Conservation (phyloP, 2,329 filamentous ascomycete species). For the Dactylellina sp. region DNA sequence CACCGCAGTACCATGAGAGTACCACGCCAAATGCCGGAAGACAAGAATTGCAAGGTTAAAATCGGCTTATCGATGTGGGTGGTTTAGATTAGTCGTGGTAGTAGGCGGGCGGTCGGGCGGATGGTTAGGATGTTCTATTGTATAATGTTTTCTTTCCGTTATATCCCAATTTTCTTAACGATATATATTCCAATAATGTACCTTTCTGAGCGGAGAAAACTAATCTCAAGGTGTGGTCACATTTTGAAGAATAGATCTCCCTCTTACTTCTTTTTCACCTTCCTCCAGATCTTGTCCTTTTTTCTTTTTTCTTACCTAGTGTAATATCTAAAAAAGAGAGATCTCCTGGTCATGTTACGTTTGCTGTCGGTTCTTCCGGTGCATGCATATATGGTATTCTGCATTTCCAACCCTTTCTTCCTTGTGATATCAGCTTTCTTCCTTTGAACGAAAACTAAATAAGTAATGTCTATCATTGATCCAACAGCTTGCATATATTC, state of each 20-base stretch:
- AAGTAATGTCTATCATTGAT: too few species aligned
- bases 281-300: background rate
- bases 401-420: too few species aligned
- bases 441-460: too few species aligned
- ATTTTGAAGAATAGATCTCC: background rate
- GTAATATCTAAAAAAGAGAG: background rate
- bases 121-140: background rate
- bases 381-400: too few species aligned
- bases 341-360: background rate
- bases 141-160: constrained; percentile 10
- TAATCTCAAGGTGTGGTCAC: background rate
- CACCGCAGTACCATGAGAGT: constrained; percentile 24
- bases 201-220: background rate
- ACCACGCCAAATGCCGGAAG: constrained; percentile 16
- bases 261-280: background rate
- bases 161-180: background rate
- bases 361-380: too few species aligned
- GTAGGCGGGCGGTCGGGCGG: background rate
- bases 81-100: too few species aligned
- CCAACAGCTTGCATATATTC: too few species aligned
- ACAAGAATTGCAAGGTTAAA: constrained; percentile 39
- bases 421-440: too few species aligned
- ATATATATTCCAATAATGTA: constrained; percentile 13
- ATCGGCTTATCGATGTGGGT: too few species aligned
- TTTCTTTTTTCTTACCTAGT: background rate